These are phyloP conservation scores for Euptelea pleiosperma DNA, from an alignment of 164 flowering plant genomes.

Conservation along the genomic window DNA sequence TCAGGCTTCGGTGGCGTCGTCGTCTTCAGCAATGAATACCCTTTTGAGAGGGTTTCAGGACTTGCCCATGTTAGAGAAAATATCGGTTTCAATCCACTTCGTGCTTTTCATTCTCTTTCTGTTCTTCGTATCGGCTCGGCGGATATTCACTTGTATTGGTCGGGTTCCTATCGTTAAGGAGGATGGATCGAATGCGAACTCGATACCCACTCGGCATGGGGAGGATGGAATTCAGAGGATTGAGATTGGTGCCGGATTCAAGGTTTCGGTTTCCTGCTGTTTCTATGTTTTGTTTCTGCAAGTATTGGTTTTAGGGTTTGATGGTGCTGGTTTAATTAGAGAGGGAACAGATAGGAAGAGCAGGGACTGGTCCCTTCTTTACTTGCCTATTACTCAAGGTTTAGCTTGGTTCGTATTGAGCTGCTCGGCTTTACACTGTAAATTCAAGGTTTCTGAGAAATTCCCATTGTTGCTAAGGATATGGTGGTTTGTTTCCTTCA, in stretches of 20 bases:
- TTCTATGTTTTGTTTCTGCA: constrained; percentile 71
- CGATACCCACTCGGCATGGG: constrained; percentile 21
- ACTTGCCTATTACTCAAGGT: constrained; percentile 55
- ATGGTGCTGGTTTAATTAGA: constrained; percentile 49
- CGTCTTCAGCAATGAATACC: constrained; percentile 14
- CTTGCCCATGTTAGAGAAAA: constrained; percentile 56
- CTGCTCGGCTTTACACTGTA: constrained; percentile 66
- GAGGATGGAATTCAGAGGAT: constrained; percentile 29
- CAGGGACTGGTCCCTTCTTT: constrained; percentile 45
- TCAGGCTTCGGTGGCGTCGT: neutral
- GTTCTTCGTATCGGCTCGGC: constrained; percentile 55
- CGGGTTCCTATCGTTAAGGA: constrained; percentile 55
- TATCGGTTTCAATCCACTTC: constrained; percentile 61
- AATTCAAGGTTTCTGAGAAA: constrained; percentile 59
- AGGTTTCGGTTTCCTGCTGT: constrained; percentile 56
- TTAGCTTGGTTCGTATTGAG: constrained; percentile 85
- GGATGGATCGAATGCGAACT: constrained; percentile 29
- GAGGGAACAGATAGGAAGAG: constrained; percentile 25
- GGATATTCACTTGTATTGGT: constrained; percentile 48
- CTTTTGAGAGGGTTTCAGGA: constrained; percentile 33
- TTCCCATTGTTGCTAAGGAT: constrained; percentile 67
- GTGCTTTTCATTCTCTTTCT: constrained; percentile 51
- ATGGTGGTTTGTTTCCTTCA: constrained; percentile 86
- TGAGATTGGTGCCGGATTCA: constrained; percentile 53
- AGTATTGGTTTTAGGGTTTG: constrained; percentile 59